Evolutionary conservation across 805 yeast genomes (phyloP), one percentile per base, ranked within the genome.

Genomic region (Suhomyces pyralidae): DNA sequence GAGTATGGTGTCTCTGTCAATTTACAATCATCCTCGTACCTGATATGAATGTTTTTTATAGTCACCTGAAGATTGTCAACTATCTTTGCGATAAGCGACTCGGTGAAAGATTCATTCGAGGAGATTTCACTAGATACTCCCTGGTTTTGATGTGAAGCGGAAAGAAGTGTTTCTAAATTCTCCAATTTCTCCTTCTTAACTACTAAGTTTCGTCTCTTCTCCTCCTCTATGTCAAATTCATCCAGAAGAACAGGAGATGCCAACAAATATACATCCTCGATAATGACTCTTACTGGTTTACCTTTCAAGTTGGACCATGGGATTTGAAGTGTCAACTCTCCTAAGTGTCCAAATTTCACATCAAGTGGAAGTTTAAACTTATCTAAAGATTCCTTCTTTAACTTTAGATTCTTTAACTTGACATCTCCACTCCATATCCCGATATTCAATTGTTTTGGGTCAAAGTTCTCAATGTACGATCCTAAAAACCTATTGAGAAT

Each of bases 381-480:
- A 68, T 96, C 99, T 46, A 94, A 75, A 2, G 97, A 90, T 65
- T 92, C 97, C 55, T 88, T 86, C 70, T 89, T 90, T 54, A 94
- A 75, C 52, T 85, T 80, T 55, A 96, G 79, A 65, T 92, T 85
- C 56, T 79, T 80, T 51, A 94, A 76, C 65, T 89, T 89, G 28
- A 92, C 98, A 74, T 94, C 98, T 36, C 99, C 99, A 62, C 91
- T 83, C 97, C 98, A 92, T 32, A 94, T 91, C 5, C 98, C 99
- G 51, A 94, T 92, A 61, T 94, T 92, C 62, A 94, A 74, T 64
- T 94, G 97, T 59, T 88, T 89, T 15, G 98, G 91, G 71, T 94
- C 99, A 68, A 94, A 94, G 70, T 96, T 89, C 71, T 96, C 96
- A 47, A 93, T 91, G 67, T 91, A 90, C 28, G 83, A 77, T 1